A percentile compares a stretch with the other conserved stretches of the same genome.
phyloP scores from a whole-genome alignment of 495 filamentous ascomycete genomes.

The Achaetomiella virescens region DNA sequence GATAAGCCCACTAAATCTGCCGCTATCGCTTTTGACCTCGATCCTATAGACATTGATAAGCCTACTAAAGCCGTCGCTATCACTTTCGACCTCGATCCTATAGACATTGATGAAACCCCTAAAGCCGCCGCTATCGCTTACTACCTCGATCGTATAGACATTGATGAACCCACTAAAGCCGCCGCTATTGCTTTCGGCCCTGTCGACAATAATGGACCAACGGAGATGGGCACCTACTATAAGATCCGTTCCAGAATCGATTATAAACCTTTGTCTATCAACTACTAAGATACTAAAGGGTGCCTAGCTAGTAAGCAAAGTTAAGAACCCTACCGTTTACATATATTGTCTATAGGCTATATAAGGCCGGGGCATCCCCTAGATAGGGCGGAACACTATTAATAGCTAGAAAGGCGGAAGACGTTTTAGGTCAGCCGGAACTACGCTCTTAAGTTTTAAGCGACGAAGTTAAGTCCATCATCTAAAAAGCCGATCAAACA shows the following conservation, averaged over 20 bases:
- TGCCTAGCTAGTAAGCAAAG: conserved; percentile 8
- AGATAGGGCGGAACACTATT: conserved; percentile 2
- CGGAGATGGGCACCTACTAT: conserved; percentile 1
- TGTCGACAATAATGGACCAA: conserved; percentile 7
- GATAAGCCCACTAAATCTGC: conserved; percentile 2
- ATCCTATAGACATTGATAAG: conserved; percentile 9
- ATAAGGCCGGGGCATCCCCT: background rate
- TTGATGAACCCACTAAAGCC: background rate
- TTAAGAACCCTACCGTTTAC: background rate
- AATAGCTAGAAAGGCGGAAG: conserved; percentile 9
- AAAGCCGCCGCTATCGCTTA: background rate
- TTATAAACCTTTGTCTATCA: conserved; percentile 2
- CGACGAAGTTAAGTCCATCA: conserved; percentile 6
- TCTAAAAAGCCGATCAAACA: conserved; percentile 3
- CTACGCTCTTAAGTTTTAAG: conserved; percentile 2
- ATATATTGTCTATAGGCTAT: conserved; percentile 8
- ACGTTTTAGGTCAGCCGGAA: conserved; percentile 5
- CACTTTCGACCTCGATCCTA: conserved; percentile 5
- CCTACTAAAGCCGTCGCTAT: background rate
- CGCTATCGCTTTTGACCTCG: conserved; percentile 3
- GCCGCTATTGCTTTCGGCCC: conserved; percentile 3
- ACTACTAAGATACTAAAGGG: conserved; percentile 5
- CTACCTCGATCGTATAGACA: conserved; percentile 9
- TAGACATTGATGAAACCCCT: conserved; percentile 6
- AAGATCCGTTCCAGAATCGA: conserved; percentile 4